Evolutionary conservation across 202 grass and related monocot species (phyloP).

Genomic region (Bolboschoenoplectus hybrid): DNA sequence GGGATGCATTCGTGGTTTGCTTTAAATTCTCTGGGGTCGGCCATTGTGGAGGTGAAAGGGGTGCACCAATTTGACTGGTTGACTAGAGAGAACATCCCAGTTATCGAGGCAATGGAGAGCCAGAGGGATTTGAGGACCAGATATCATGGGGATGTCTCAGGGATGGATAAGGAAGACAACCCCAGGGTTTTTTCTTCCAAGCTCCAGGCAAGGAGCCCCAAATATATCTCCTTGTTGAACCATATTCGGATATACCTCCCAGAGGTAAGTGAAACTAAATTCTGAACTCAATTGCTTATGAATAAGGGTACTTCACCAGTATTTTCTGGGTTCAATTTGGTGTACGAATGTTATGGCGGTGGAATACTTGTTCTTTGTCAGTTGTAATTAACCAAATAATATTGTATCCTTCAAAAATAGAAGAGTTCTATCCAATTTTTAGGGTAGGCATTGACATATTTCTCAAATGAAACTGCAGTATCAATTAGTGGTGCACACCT

Average conservation of each 20-base stretch:
- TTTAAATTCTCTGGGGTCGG: constrained; percentile 71
- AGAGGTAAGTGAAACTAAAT: constrained; percentile 70
- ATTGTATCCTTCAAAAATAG: background rate
- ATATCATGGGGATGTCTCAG: constrained; percentile 67
- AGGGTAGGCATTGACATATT: background rate
- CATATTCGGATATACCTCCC: constrained; percentile 98
- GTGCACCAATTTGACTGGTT: constrained; percentile 98
- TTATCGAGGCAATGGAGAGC: constrained; percentile 92
- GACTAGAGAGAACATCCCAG: constrained; percentile 85
- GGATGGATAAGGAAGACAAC: constrained; percentile 61
- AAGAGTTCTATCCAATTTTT: constrained; percentile 9
- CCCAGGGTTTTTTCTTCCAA: constrained; percentile 88
- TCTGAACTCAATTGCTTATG: constrained; percentile 30
- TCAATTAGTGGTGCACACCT: background rate
- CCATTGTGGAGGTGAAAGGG: constrained; percentile 89
- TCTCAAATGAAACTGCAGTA: background rate
- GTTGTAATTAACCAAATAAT: constrained; percentile 3
- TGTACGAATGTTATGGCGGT: background rate
- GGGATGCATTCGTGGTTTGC: constrained; percentile 99
- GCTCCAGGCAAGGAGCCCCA: constrained; percentile 87
- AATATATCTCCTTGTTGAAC: constrained; percentile 88
- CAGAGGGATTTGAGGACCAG: constrained; percentile 61
- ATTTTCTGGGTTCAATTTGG: background rate
- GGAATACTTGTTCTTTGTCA: background rate
- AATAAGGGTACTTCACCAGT: background rate